phyloP scores from a whole-genome alignment of 179 eudicot genomes.

The Actinidia chinensis region DNA sequence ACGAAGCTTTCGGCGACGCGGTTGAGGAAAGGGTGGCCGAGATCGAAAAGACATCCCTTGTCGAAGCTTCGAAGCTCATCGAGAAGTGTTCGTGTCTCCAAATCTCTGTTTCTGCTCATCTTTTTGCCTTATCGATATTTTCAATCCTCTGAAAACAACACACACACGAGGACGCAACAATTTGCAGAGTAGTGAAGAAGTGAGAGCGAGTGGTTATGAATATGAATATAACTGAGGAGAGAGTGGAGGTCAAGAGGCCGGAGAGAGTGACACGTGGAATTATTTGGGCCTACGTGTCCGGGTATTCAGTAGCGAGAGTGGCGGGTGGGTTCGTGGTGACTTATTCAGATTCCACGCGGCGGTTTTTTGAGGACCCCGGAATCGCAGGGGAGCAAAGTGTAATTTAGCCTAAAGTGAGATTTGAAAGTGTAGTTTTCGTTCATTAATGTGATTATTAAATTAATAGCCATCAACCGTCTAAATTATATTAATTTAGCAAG shows the following conservation, averaged over 20 bases:
- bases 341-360: not conserved
- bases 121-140: not conserved
- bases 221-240: too few species aligned
- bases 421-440: too few species aligned
- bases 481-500: too few species aligned
- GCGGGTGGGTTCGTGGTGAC: not conserved
- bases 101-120: slow-evolving; percentile 16
- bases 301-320: not conserved
- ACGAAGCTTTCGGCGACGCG: slow-evolving; percentile 74
- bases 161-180: not conserved
- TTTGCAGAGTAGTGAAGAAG: too few species aligned
- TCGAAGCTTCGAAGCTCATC: slow-evolving; percentile 63
- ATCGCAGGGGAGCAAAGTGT: too few species aligned
- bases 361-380: not conserved
- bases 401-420: too few species aligned
- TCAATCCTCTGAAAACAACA: too few species aligned
- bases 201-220: not conserved
- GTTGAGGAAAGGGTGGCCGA: slow-evolving; percentile 91
- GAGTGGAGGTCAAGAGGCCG: too few species aligned
- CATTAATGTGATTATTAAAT: too few species aligned
- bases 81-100: slow-evolving; percentile 43
- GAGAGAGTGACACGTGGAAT: not conserved
- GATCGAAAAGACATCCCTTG: slow-evolving; percentile 57
- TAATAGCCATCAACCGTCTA: too few species aligned
- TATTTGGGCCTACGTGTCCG: not conserved